Percentiles rank a stretch among this genome's conserved stretches.
phyloP scores from a whole-genome alignment of 768 basidiomycete genomes.

The Termitomyces sp. region DNA sequence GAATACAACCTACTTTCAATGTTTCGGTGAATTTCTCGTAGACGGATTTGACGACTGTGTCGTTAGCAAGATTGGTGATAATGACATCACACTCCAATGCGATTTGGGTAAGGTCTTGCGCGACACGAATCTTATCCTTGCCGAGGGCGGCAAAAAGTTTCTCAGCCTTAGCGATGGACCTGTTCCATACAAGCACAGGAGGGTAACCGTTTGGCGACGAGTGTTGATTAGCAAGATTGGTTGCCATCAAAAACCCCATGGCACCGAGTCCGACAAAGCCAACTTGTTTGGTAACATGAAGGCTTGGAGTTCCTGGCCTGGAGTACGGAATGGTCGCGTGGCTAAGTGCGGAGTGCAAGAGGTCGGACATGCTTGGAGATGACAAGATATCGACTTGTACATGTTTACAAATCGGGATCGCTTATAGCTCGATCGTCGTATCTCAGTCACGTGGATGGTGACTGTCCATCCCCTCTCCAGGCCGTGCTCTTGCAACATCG shows the following conservation, averaged over 20 bases:
- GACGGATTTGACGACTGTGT: constrained; percentile 59
- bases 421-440: neutral
- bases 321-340: constrained; percentile 38
- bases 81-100: constrained; percentile 67
- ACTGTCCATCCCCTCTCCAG: neutral
- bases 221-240: constrained; percentile 63
- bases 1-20: constrained; percentile 38
- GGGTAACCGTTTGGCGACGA: constrained; percentile 26
- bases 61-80: constrained; percentile 67
- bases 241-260: constrained; percentile 75
- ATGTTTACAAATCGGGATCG: constrained; percentile 2
- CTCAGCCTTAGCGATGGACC: constrained; percentile 57
- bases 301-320: constrained; percentile 48
- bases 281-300: constrained; percentile 23
- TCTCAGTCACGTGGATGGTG: constrained; percentile 8
- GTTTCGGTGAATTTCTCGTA: constrained; percentile 57
- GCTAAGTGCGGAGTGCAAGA: constrained; percentile 15
- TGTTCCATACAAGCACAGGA: constrained; percentile 73
- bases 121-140: constrained; percentile 45
- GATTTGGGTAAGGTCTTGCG: constrained; percentile 50
- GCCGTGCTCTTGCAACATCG: constrained; percentile 4
- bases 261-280: constrained; percentile 50
- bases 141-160: constrained; percentile 54
- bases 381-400: neutral
- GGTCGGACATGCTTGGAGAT: constrained; percentile 14